These are phyloP conservation scores for Moesziomyces sp. DNA, from an alignment of 1,284 basidiomycete genomes.

Conservation along the genomic window DNA sequence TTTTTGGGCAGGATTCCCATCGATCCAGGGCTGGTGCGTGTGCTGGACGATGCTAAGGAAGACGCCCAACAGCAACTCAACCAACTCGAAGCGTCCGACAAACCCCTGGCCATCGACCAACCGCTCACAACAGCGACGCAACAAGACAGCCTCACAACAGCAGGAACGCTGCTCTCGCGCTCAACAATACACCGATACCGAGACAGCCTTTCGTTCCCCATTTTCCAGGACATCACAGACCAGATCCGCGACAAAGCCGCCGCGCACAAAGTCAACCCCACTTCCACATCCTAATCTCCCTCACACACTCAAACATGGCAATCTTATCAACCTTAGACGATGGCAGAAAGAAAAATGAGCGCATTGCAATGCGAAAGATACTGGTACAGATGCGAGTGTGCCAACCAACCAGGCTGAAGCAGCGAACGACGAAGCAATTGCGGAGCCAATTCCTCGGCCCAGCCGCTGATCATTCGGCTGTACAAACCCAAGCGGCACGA, in stretches of 20 bases:
- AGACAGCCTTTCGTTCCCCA: slow-evolving; percentile 60
- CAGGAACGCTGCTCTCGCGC: slow-evolving; percentile 54
- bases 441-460: too few relatives aligned
- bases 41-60: slow-evolving; percentile 79
- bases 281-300: background rate
- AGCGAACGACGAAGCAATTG: background rate
- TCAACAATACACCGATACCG: slow-evolving; percentile 61
- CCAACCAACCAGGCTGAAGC: background rate
- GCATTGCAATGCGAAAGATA: slow-evolving; percentile 11
- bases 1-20: slow-evolving; percentile 94
- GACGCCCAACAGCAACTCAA: slow-evolving; percentile 31
- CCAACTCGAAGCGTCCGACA: slow-evolving; percentile 4
- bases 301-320: background rate
- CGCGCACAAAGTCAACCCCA: slow-evolving; percentile 5
- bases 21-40: slow-evolving; percentile 87
- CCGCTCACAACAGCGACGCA: slow-evolving; percentile 5
- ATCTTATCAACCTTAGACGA: too few relatives aligned
- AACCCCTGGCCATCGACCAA: slow-evolving; percentile 13
- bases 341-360: background rate
- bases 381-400: slow-evolving; percentile 23
- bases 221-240: slow-evolving; percentile 60
- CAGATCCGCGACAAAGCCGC: slow-evolving; percentile 32
- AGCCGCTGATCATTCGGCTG: too few relatives aligned
- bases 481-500: background rate
- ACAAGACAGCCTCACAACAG: slow-evolving; percentile 10